A percentile compares a stretch with the other conserved stretches of the same genome.
Evolutionary conservation across 805 yeast species (phyloP).

Genomic region (Metschnikowia vanudenii): DNA sequence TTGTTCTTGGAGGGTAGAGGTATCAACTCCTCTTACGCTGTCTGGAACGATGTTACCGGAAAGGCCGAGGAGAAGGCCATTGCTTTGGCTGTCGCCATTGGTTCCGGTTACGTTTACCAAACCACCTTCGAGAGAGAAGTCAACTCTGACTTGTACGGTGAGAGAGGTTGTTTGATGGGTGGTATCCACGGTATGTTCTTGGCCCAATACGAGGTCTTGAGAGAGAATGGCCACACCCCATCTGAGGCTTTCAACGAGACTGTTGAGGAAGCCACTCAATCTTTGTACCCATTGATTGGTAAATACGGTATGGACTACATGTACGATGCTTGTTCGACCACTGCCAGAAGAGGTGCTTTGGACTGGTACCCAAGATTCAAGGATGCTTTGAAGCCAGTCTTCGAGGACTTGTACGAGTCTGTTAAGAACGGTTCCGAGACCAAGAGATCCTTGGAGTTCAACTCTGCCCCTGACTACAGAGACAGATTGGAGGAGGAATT

Average conservation of each 20-base stretch:
- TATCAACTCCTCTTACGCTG: constrained; percentile 99
- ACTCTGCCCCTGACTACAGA: constrained; percentile 98
- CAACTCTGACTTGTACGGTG: constrained; percentile 98
- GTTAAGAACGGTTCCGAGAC: constrained; percentile 97
- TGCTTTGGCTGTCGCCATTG: constrained; percentile 98
- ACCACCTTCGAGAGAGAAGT: constrained; percentile 99
- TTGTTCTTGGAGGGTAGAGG: constrained; percentile 99
- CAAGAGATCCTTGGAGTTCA: constrained; percentile 96
- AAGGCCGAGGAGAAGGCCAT: constrained; percentile 98
- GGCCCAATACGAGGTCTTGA: constrained; percentile 99
- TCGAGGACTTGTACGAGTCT: constrained; percentile 91
- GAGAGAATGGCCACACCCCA: constrained; percentile 99
- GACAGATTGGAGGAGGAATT: constrained; percentile 93
- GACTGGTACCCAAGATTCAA: constrained; percentile 99
- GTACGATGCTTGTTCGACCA: constrained; percentile 99
- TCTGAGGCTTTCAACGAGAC: constrained; percentile 99
- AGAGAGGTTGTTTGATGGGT: constrained; percentile 99
- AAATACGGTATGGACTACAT: constrained; percentile 99
- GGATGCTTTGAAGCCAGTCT: constrained; percentile 98
- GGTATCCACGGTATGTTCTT: constrained; percentile 99
- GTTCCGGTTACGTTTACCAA: constrained; percentile 99
- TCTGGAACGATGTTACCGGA: constrained; percentile 99
- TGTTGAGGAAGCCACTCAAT: constrained; percentile 99
- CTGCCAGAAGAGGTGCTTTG: constrained; percentile 99
- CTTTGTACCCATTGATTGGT: constrained; percentile 97